A percentile compares a stretch with the other conserved stretches of the same genome.
Evolutionary conservation across 257 asterid genomes (phyloP).

Genomic region (Gentiana straminea): DNA sequence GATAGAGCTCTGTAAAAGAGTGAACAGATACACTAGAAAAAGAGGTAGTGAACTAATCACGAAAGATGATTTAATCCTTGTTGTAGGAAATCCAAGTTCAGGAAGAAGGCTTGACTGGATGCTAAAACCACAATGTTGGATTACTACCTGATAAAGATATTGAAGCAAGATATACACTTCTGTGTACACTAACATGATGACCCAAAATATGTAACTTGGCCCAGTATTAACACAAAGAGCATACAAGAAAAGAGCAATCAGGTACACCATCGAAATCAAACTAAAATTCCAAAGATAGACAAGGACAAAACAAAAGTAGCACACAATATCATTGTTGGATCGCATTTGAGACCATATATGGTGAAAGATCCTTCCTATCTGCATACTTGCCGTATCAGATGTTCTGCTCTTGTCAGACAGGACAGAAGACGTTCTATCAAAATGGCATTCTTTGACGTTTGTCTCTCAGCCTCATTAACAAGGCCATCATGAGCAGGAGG

Average conservation of each 20-base stretch:
- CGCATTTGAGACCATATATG: constrained; percentile 95
- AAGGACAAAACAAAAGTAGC: constrained; percentile 81
- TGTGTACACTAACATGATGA: constrained; percentile 77
- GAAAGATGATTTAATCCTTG: constrained; percentile 68
- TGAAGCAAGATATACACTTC: constrained; percentile 75
- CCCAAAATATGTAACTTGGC: constrained; percentile 90
- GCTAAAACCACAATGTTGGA: constrained; percentile 91
- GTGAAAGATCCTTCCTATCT: constrained; percentile 61
- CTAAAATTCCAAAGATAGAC: constrained; percentile 96
- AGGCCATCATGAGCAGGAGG: constrained; percentile 31
- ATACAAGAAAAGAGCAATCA: constrained; percentile 74
- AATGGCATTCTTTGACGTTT: constrained; percentile 17
- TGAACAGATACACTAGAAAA: constrained; percentile 79
- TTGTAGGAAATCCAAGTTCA: constrained; percentile 76
- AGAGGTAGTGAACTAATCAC: constrained; percentile 81
- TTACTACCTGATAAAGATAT: constrained; percentile 81
- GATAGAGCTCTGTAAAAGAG: constrained; percentile 92
- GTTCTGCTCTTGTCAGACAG: constrained; percentile 75
- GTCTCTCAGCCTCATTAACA: constrained; percentile 23
- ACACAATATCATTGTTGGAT: constrained; percentile 84
- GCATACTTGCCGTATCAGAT: constrained; percentile 61
- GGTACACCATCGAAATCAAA: constrained; percentile 89
- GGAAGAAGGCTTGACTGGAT: constrained; percentile 57
- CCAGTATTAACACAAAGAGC: constrained; percentile 97
- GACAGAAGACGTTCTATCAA: constrained; percentile 60